A percentile compares a stretch with the other conserved stretches of the same genome.
These are phyloP conservation scores for Arthrobotrys pseudoclavata DNA, from an alignment of 2,329 filamentous ascomycete species.

Conservation along the genomic window DNA sequence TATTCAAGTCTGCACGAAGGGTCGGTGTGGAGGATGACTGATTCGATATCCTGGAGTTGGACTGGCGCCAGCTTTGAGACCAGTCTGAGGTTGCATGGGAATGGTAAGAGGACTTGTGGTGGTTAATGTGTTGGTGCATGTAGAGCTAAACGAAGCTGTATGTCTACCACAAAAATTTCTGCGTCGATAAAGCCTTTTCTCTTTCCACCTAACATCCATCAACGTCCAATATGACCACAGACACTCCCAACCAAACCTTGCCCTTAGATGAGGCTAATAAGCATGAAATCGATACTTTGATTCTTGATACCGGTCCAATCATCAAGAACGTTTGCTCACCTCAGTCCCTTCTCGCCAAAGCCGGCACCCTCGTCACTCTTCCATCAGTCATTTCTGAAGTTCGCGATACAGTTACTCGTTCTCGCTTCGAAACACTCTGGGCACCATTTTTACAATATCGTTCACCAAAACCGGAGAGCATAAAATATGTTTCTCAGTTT, in stretches of 20 bases:
- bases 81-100: not conserved
- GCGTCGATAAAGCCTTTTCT: constrained; percentile 1
- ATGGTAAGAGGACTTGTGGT: not conserved
- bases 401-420: constrained; percentile 82
- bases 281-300: constrained; percentile 77
- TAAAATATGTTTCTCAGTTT: constrained; percentile 85
- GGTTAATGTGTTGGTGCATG: constrained; percentile 13
- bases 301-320: constrained; percentile 91
- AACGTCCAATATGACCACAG: constrained; percentile 37
- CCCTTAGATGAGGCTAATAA: not conserved
- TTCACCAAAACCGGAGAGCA: constrained; percentile 79
- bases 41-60: too few species aligned
- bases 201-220: not conserved
- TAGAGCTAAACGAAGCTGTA: constrained; percentile 2
- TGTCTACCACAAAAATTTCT: constrained; percentile 22
- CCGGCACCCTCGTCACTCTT: constrained; percentile 83
- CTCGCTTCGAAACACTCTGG: constrained; percentile 85
- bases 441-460: constrained; percentile 86
- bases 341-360: constrained; percentile 82
- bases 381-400: constrained; percentile 90
- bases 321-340: constrained; percentile 92
- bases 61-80: not conserved
- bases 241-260: constrained; percentile 8
- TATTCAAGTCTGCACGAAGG: too few species aligned
- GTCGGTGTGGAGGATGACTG: too few species aligned